Conservation (phyloP, 176 grass and related monocot genomes). For the Rhynchospora breviuscula region DNA sequence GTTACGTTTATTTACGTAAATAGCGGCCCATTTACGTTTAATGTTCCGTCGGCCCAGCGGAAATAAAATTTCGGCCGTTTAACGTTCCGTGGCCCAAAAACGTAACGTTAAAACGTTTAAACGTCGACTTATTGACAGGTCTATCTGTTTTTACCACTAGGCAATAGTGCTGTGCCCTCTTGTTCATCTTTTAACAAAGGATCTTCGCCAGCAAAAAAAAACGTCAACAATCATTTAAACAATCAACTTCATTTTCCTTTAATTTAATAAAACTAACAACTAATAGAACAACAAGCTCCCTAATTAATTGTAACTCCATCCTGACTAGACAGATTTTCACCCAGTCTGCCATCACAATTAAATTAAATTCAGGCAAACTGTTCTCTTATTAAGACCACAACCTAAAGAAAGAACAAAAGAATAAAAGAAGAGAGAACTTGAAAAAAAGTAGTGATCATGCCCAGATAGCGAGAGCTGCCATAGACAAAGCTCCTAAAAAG, state of each 20-base stretch:
- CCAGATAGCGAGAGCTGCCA: conserved; percentile 72
- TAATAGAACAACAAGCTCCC: neutral
- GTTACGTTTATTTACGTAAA: too few species aligned
- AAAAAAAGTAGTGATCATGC: conserved; percentile 24
- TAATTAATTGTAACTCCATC: neutral
- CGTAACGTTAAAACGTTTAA: too few species aligned
- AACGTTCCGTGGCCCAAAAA: too few species aligned
- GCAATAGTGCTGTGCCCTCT: too few species aligned
- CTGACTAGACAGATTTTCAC: neutral
- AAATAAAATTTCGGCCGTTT: too few species aligned
- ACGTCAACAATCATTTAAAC: neutral
- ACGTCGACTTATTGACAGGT: too few species aligned
- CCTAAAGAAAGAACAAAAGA: conserved; percentile 29
- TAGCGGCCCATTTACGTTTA: too few species aligned
- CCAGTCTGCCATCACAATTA: neutral
- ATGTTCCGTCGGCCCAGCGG: too few species aligned
- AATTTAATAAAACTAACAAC: neutral
- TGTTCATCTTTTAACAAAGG: too few species aligned
- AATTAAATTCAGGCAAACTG: neutral
- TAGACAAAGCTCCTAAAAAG: conserved; percentile 62
- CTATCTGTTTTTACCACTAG: too few species aligned
- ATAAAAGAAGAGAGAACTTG: neutral
- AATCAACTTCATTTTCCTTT: neutral
- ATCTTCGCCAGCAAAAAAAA: neutral
- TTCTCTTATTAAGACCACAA: neutral